Percentiles rank a stretch among this genome's conserved stretches.
phyloP scores from a whole-genome alignment of 2,329 filamentous ascomycete species.

The Hortaea werneckii region DNA sequence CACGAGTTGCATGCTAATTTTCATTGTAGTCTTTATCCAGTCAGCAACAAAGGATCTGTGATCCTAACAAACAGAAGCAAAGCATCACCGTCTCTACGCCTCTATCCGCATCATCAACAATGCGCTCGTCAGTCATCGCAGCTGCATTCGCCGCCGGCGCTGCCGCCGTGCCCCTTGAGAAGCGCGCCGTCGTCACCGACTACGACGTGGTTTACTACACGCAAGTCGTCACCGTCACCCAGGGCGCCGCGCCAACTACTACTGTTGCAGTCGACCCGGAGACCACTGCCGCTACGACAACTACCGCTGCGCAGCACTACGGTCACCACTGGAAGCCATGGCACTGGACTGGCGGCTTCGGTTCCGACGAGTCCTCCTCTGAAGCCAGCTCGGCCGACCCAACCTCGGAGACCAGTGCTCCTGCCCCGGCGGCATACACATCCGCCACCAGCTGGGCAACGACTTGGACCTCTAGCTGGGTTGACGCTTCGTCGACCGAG shows the following conservation, averaged over 20 bases:
- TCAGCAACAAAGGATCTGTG: conserved; percentile 11
- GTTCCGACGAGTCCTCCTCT: neutral
- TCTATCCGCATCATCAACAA: conserved; percentile 14
- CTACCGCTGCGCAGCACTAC: neutral
- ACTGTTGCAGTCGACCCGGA: conserved; percentile 3
- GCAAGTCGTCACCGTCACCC: conserved; percentile 26
- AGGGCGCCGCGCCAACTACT: conserved; percentile 5
- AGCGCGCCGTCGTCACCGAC: conserved; percentile 19
- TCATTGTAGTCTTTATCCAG: neutral
- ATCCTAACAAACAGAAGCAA: conserved; percentile 5
- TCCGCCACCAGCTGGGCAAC: neutral
- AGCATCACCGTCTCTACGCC: neutral
- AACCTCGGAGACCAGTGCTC: neutral
- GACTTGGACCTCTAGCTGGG: neutral
- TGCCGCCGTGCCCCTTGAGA: conserved; percentile 24
- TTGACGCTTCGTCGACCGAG: conserved; percentile 3
- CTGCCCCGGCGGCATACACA: neutral
- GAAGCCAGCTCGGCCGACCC: neutral
- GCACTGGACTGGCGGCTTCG: neutral
- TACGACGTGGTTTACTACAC: conserved; percentile 23
- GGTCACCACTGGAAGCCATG: conserved; percentile 3
- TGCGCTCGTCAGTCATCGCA: conserved; percentile 27
- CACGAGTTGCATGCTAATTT: neutral
- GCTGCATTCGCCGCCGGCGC: conserved; percentile 28
- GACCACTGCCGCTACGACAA: conserved; percentile 1